Conservation (phyloP, 2,329 filamentous ascomycete genomes). For the Penicillium sp. region DNA sequence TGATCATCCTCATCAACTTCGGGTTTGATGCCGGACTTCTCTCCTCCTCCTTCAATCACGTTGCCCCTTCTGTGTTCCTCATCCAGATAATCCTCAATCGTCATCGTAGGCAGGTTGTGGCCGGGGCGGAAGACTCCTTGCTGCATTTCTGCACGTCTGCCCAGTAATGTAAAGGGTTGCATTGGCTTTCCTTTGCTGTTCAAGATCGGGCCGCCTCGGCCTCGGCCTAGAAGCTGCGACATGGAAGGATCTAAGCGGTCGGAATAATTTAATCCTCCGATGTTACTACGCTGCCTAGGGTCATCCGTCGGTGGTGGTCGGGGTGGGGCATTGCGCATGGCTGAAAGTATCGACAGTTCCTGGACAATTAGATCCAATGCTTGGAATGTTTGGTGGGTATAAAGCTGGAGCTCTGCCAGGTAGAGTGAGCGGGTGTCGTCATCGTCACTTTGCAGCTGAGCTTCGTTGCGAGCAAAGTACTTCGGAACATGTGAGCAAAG, state of each 20-base stretch:
- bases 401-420: slow-evolving; percentile 72
- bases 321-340: slow-evolving; percentile 59
- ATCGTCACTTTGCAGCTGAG: slow-evolving; percentile 72
- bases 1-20: slow-evolving; percentile 87
- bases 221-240: slow-evolving; percentile 49
- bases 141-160: slow-evolving; percentile 72
- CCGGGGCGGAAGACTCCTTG: slow-evolving; percentile 84
- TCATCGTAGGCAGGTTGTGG: slow-evolving; percentile 95
- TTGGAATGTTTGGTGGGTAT: slow-evolving; percentile 79
- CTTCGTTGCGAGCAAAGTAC: slow-evolving; percentile 62
- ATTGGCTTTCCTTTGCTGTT: slow-evolving; percentile 79
- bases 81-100: slow-evolving; percentile 94
- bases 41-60: slow-evolving; percentile 81
- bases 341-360: slow-evolving; percentile 78
- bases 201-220: slow-evolving; percentile 70
- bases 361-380: slow-evolving; percentile 83
- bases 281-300: slow-evolving; percentile 49
- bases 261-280: slow-evolving; percentile 61
- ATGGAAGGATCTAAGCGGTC: slow-evolving; percentile 72
- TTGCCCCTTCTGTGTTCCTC: slow-evolving; percentile 83
- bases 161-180: slow-evolving; percentile 84
- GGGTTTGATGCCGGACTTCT: slow-evolving; percentile 66
- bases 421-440: slow-evolving; percentile 78
- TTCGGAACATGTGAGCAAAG: slow-evolving; percentile 42
- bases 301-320: slow-evolving; percentile 36